Base-by-base conservation (phyloP, 345 rosid genomes). In the Melaleuca quinquenervia region DNA sequence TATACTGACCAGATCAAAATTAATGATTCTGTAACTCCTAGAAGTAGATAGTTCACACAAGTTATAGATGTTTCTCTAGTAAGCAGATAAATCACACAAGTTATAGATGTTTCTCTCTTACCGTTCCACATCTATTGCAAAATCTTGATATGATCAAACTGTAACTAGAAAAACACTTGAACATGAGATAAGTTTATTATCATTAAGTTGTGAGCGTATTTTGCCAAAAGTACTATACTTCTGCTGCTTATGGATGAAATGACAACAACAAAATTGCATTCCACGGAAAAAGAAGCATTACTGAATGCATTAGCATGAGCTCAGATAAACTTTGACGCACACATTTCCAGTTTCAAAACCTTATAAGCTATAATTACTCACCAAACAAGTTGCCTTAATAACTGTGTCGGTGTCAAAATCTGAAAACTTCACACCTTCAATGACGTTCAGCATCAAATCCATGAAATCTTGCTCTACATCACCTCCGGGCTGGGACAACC, bases 381-480 rank as follows among this genome's bases (percentile, higher is more conserved):
- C 90, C 89, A 88, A 85, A 85, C 91, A 88, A 20, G 91, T 89
- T 0, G 89, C 89, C 85, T 88, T 89, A 84, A 52, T 84, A 26
- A 87, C 74, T 52, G 92, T 87, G 22, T 91, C 91, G 4, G 75
- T 83, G 21, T 91, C 90, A 12, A 53, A 88, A 36, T 44, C 82
- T 41, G 89, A 55, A 55, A 88, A 44, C 2, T 44, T 18, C 29
- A 54, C 18, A 44, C 85, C 86, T 50, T 89, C 90, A 26, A 84
- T 51, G 83, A 85, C 82, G 50, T 41, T 84, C 48, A 92, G 82
- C 90, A 91, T 86, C 54, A 85, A 88, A 85, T 90, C 91, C 87
- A 91, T 89, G 91, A 92, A 89, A 89, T 90, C 93, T 54, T 85
- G 50, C 27, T 90, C 89, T 74, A 85, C 48, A 44, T 86, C 82